Conservation (phyloP, 805 yeast species). For the Wickerhamomyces bovis region DNA sequence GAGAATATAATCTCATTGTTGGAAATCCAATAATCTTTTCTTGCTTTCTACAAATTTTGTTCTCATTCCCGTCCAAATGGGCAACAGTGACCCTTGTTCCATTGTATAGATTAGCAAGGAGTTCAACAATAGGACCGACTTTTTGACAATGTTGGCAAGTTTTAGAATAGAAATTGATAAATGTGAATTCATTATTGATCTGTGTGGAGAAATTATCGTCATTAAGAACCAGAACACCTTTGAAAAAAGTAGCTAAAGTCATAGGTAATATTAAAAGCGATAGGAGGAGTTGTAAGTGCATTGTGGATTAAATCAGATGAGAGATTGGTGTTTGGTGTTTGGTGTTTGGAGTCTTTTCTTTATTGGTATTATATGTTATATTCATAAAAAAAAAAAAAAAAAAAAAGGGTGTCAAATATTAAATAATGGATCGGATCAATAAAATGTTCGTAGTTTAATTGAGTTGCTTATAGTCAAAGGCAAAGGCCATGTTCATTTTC, state of each 20-base stretch:
- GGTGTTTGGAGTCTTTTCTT: no score
- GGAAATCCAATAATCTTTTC: slow-evolving; percentile 44
- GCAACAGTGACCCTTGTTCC: slow-evolving; percentile 30
- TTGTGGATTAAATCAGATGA: no score
- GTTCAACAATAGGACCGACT: slow-evolving; percentile 39
- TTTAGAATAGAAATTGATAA: slow-evolving; percentile 33
- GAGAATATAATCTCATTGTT: slow-evolving; percentile 38
- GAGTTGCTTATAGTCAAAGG: no score
- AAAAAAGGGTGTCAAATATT: no score
- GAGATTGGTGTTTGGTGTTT: no score
- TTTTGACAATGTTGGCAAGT: slow-evolving; percentile 41
- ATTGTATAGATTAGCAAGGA: slow-evolving; percentile 38
- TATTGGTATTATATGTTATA: no score
- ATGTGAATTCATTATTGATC: slow-evolving; percentile 17
- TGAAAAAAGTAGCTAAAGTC: neutral
- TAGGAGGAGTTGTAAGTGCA: neutral
- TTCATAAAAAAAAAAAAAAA: no score
- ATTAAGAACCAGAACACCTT: slow-evolving; percentile 18
- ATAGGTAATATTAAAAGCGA: neutral
- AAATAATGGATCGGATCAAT: no score
- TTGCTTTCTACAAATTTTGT: slow-evolving; percentile 30
- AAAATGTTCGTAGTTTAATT: no score
- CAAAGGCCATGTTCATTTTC: no score
- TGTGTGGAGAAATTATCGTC: slow-evolving; percentile 18
- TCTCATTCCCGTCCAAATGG: slow-evolving; percentile 29